phyloP scores from a whole-genome alignment of 2,329 filamentous ascomycete species.

The Endoconidiophora polonica region DNA sequence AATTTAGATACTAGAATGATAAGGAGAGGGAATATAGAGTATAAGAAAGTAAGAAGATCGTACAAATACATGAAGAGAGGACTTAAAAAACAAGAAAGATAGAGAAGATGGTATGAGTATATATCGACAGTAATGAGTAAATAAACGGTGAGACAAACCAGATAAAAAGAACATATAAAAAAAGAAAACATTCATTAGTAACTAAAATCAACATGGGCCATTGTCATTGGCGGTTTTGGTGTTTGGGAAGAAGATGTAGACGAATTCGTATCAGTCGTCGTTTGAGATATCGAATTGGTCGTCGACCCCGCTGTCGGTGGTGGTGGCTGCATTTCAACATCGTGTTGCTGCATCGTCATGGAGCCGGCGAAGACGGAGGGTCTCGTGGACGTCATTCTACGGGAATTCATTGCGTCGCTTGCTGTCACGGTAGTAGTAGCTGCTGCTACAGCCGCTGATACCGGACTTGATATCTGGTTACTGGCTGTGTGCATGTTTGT shows the following conservation, averaged over 20 bases:
- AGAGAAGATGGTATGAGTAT: not conserved
- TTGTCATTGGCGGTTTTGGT: constrained; percentile 29
- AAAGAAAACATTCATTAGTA: constrained; percentile 28
- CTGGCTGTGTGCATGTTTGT: too few species aligned
- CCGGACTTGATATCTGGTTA: too few species aligned
- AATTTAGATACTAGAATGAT: too few species aligned
- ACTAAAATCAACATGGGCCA: constrained; percentile 46
- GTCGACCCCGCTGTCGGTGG: constrained; percentile 14
- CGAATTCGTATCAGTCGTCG: constrained; percentile 3
- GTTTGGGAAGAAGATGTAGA: constrained; percentile 29
- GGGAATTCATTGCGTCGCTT: too few species aligned
- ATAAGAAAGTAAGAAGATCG: too few species aligned
- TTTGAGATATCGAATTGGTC: constrained; percentile 1
- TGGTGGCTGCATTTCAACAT: constrained; percentile 18
- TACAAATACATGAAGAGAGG: not conserved
- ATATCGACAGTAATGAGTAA: constrained; percentile 11
- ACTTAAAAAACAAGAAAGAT: not conserved
- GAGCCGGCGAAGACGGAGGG: too few species aligned
- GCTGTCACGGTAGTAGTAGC: too few species aligned
- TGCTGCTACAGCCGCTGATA: too few species aligned
- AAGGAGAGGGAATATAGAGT: not conserved
- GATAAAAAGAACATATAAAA: not conserved
- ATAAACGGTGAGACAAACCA: not conserved
- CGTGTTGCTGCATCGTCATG: not conserved
- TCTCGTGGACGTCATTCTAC: too few species aligned